Percentiles rank a stretch among this genome's conserved stretches.
phyloP scores from a whole-genome alignment of 2,329 filamentous ascomycete species.

The Stemphylium vesicarium region DNA sequence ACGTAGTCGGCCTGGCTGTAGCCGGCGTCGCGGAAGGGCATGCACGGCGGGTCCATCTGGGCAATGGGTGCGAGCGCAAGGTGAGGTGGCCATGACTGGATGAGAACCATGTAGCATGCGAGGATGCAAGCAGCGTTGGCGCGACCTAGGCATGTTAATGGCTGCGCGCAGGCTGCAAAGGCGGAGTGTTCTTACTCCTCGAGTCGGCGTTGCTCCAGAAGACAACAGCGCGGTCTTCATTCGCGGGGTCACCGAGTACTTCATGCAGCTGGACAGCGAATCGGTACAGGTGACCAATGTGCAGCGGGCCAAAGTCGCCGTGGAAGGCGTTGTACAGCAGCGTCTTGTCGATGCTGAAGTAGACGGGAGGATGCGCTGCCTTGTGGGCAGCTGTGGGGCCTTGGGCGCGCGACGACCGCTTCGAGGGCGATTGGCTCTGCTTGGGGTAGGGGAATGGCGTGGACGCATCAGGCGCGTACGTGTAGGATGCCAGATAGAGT shows the following conservation, averaged over 20 bases:
- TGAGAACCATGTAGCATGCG: slow-evolving; percentile 98
- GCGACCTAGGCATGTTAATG: slow-evolving; percentile 64
- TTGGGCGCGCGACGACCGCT: slow-evolving; percentile 72
- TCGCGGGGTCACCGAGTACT: slow-evolving; percentile 87
- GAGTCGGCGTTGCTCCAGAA: slow-evolving; percentile 96
- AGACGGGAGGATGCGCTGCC: slow-evolving; percentile 71
- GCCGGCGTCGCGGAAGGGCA: slow-evolving; percentile 97
- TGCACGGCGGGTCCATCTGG: slow-evolving; percentile 94
- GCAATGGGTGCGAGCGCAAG: slow-evolving; percentile 93
- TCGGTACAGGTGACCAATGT: slow-evolving; percentile 95
- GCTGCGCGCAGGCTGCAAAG: neutral
- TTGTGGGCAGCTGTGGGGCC: slow-evolving; percentile 63
- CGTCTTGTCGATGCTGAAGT: slow-evolving; percentile 92
- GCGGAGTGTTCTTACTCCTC: slow-evolving; percentile 68
- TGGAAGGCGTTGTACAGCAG: slow-evolving; percentile 98
- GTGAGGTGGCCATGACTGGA: slow-evolving; percentile 97
- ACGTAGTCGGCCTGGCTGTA: slow-evolving; percentile 98
- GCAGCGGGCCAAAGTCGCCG: slow-evolving; percentile 95
- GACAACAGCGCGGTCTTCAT: slow-evolving; percentile 87
- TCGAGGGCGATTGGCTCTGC: slow-evolving; percentile 72
- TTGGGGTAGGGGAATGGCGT: slow-evolving; percentile 86
- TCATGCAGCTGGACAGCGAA: slow-evolving; percentile 97
- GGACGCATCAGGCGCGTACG: slow-evolving; percentile 76
- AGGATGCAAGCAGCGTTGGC: slow-evolving; percentile 94
- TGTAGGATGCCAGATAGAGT: slow-evolving; percentile 92